A percentile compares a stretch with the other conserved stretches of the same genome.
These are phyloP conservation scores for Torulaspora pretoriensis DNA, from an alignment of 1,139 yeast species.

Conservation along the genomic window DNA sequence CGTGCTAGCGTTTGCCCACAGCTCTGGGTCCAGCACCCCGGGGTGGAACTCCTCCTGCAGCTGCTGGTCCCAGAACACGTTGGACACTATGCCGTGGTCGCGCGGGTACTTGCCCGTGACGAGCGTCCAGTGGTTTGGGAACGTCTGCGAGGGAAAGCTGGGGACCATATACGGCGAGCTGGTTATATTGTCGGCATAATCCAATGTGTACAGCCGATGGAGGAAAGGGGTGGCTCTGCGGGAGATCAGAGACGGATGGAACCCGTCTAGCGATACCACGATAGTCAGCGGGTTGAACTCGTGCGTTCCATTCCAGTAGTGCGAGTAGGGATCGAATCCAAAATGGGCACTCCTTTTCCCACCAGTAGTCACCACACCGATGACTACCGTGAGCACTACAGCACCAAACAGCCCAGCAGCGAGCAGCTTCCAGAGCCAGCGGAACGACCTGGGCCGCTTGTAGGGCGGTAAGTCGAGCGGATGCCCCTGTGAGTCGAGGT, in stretches of 20 bases:
- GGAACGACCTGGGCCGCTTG: neutral
- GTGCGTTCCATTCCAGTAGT: slow-evolving; percentile 64
- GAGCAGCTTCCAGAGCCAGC: slow-evolving; percentile 5
- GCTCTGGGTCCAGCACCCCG: slow-evolving; percentile 54
- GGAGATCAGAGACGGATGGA: slow-evolving; percentile 86
- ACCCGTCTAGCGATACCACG: slow-evolving; percentile 76
- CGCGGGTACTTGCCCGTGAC: slow-evolving; percentile 82
- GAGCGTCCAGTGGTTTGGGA: slow-evolving; percentile 89
- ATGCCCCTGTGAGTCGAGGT: slow-evolving; percentile 1
- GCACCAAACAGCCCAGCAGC: neutral
- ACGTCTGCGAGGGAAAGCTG: slow-evolving; percentile 82
- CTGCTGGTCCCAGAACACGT: slow-evolving; percentile 67
- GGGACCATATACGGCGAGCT: slow-evolving; percentile 71
- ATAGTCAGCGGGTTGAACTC: slow-evolving; percentile 73
- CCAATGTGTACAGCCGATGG: slow-evolving; percentile 38
- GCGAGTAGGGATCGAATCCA: slow-evolving; percentile 29
- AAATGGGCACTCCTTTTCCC: neutral
- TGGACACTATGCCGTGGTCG: slow-evolving; percentile 84
- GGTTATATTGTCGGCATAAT: slow-evolving; percentile 57
- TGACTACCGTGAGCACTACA: slow-evolving; percentile 1
- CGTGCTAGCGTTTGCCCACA: slow-evolving; percentile 62
- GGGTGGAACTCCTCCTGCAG: slow-evolving; percentile 57
- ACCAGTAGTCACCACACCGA: slow-evolving; percentile 5
- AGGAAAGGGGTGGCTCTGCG: slow-evolving; percentile 63
- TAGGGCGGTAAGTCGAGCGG: slow-evolving; percentile 18